Evolutionary conservation across 768 basidiomycete species (phyloP), one percentile per base, ranked within the genome.

Genomic region (Lactarius hengduanensis): DNA sequence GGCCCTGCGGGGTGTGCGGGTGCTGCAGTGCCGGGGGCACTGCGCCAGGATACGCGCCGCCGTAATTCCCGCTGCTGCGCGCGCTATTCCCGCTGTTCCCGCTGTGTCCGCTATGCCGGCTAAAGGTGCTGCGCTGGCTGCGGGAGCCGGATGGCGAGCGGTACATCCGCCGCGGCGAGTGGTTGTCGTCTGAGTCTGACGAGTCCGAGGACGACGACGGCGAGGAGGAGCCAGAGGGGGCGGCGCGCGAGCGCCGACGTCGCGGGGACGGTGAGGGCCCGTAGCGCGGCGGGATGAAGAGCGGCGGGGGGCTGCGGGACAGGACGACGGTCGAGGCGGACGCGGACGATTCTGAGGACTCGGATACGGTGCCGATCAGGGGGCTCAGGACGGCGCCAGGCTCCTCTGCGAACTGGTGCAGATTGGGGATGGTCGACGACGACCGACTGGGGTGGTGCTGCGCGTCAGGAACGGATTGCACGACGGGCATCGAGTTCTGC

Each of bases 201-300:
- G 66, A 63, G 3, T 16, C 16, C 4, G 53, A 43, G 1, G 64
- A 55, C 15, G 64, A 57, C 4, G 61, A 50, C 16, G 5, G 60
- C 11, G 47, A 63, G 1, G 66, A 59, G 10, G 61, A 28, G 18
- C 89, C 91, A 67, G 80, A 84, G 4, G 88, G 87, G 45, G 76
- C 74, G 0, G n/a, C 0, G 26, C 88, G 86, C 16, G 79, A 67
- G 65, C 80, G 79, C 64, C 69, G 72, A 22, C 68, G 71, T 4
- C 28, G 75, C 58, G 63, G 72, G 30, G 74, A 76, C 36, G 75
- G 76, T 0, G 50, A 58, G 0, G 74, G 76, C 41, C 79, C 69
- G 67, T 80, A 77, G 63, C 69, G 72, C 30, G 72, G 72, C 8
- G 41, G 76, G 58, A 62, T 76, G 75, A 28, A 63, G 68, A 26